A percentile compares a stretch with the other conserved stretches of the same genome.
Evolutionary conservation across 176 grass and related monocot genomes (phyloP).

Genomic region (Areca catechu): DNA sequence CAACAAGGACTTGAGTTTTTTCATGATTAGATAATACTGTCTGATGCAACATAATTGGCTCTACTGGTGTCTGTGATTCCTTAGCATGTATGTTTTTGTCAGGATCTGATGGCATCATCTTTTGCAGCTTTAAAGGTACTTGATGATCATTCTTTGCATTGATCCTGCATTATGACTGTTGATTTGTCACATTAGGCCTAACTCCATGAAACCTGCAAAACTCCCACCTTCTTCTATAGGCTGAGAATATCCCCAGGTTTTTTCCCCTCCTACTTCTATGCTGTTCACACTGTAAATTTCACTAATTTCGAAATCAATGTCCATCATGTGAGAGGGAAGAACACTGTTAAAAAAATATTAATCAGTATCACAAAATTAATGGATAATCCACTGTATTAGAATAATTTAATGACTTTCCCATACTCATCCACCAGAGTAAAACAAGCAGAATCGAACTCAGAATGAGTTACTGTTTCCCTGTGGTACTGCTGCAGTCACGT

Average conservation of each 20-base stretch:
- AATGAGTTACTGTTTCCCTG: too few relatives aligned
- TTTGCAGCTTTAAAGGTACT: conserved; percentile 25
- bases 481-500: too few relatives aligned
- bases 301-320: conserved; percentile 33
- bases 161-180: conserved; percentile 24
- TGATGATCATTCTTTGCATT: too few relatives aligned
- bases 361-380: conserved; percentile 21
- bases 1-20: conserved; percentile 24
- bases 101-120: conserved; percentile 6
- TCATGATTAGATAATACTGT: conserved; percentile 13
- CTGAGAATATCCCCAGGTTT: background rate
- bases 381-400: background rate
- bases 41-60: background rate
- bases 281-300: conserved; percentile 13
- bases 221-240: conserved; percentile 1
- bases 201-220: too few relatives aligned
- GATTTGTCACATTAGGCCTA: too few relatives aligned
- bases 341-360: conserved; percentile 52
- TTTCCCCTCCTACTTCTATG: conserved; percentile 22
- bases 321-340: conserved; percentile 47
- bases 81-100: conserved; percentile 1
- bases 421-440: too few relatives aligned
- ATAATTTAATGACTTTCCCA: conserved; percentile 19
- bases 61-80: background rate
- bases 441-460: too few relatives aligned